phyloP scores from a whole-genome alignment of 1,284 basidiomycete species.

The Calocybe gambosa region DNA sequence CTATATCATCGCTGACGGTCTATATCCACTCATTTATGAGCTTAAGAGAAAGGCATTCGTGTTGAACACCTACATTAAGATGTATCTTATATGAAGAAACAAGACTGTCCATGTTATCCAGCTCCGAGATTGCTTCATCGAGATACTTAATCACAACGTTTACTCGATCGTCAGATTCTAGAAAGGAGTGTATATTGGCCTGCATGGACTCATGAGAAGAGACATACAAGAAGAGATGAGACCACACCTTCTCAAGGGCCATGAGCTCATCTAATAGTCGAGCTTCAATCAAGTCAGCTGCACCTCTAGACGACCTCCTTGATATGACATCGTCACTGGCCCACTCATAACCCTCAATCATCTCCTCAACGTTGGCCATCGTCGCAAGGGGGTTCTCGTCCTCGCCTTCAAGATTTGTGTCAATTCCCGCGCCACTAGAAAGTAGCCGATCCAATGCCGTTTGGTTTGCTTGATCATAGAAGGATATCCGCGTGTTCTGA shows the following conservation, averaged over 20 bases:
- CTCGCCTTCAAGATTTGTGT: slow-evolving; percentile 51
- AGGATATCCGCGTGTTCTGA: slow-evolving; percentile 69
- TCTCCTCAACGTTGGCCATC: slow-evolving; percentile 90
- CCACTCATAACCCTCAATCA: slow-evolving; percentile 99
- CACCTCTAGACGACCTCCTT: slow-evolving; percentile 57
- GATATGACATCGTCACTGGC: slow-evolving; percentile 66
- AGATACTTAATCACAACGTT: slow-evolving; percentile 83
- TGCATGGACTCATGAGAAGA: slow-evolving; percentile 26
- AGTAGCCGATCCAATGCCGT: slow-evolving; percentile 69
- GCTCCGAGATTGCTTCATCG: slow-evolving; percentile 79
- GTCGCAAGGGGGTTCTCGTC: slow-evolving; percentile 76
- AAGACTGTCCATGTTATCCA: slow-evolving; percentile 82
- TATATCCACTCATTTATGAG: slow-evolving; percentile 27
- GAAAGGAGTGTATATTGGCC: slow-evolving; percentile 96
- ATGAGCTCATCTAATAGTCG: slow-evolving; percentile 81
- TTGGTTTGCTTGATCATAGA: slow-evolving; percentile 75
- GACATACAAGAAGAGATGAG: slow-evolving; percentile 1
- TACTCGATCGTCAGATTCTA: slow-evolving; percentile 89
- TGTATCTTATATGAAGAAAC: slow-evolving; percentile 92
- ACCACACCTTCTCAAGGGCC: slow-evolving; percentile 82
- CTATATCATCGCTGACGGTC: slow-evolving; percentile 93
- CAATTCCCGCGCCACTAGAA: slow-evolving; percentile 37
- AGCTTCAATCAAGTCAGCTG: slow-evolving; percentile 84
- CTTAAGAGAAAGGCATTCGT: not conserved
- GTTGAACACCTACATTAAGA: slow-evolving; percentile 64